Evolutionary conservation across 1,284 basidiomycete genomes (phyloP).

Genomic region (Meripilus lineatus): DNA sequence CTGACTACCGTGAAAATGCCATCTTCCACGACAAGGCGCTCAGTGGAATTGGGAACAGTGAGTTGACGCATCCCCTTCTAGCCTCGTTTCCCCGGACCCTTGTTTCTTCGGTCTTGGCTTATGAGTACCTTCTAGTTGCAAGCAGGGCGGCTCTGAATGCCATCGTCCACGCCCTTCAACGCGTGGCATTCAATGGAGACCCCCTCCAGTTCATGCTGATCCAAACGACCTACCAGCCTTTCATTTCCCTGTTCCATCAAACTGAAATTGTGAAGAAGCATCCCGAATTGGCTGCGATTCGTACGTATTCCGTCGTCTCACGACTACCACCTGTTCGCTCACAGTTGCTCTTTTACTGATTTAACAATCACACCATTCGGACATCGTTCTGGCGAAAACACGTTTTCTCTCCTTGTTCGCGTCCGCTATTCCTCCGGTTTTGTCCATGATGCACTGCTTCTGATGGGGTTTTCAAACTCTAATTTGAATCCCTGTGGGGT

Average conservation of each 20-base stretch:
- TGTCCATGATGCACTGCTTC: constrained; percentile 14
- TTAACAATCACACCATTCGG: too few species aligned
- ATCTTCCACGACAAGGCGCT: constrained; percentile 64
- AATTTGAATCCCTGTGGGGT: too few species aligned
- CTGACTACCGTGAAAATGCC: constrained; percentile 76
- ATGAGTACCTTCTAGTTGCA: constrained; percentile 48
- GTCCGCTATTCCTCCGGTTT: constrained; percentile 1
- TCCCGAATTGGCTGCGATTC: constrained; percentile 59
- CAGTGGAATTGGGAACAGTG: constrained; percentile 72
- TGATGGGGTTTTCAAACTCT: too few species aligned
- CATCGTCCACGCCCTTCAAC: constrained; percentile 64
- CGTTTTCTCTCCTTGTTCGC: constrained; percentile 3
- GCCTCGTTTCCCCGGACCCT: neutral
- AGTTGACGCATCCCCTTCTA: constrained; percentile 1
- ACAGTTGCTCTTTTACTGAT: too few species aligned
- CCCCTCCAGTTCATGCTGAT: constrained; percentile 73
- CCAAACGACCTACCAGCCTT: constrained; percentile 83
- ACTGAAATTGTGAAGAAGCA: constrained; percentile 53
- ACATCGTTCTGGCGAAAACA: too few species aligned
- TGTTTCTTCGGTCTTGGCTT: neutral
- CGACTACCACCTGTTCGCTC: too few species aligned
- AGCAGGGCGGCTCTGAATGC: constrained; percentile 73
- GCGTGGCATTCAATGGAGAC: constrained; percentile 73
- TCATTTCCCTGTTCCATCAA: constrained; percentile 83
- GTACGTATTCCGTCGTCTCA: too few species aligned